Evolutionary conservation across 2,329 filamentous ascomycete species (phyloP).

Genomic region (Diaporthe australafricana): DNA sequence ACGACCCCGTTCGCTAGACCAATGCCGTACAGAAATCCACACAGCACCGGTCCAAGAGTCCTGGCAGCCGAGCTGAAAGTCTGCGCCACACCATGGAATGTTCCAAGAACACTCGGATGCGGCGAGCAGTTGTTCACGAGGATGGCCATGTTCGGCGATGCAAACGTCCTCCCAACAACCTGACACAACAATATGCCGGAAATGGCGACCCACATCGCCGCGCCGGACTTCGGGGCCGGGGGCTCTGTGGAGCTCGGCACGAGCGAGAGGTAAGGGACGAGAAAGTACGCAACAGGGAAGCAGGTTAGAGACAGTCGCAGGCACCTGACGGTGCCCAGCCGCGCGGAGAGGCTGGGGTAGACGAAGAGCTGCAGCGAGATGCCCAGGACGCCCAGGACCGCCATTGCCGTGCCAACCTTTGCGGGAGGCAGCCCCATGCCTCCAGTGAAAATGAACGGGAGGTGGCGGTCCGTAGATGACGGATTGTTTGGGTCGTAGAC

Average conservation of each 20-base stretch:
- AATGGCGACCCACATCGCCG: slow-evolving; percentile 74
- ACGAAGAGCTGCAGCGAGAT: slow-evolving; percentile 78
- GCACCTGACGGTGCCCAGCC: slow-evolving; percentile 74
- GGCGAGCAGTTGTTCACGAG: slow-evolving; percentile 61
- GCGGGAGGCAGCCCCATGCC: slow-evolving; percentile 80
- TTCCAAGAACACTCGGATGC: slow-evolving; percentile 59
- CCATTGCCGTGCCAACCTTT: slow-evolving; percentile 81
- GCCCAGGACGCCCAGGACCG: slow-evolving; percentile 81
- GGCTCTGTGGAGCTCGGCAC: slow-evolving; percentile 66
- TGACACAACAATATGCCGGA: slow-evolving; percentile 71
- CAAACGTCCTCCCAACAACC: slow-evolving; percentile 75
- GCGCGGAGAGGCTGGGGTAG: slow-evolving; percentile 75
- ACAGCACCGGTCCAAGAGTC: slow-evolving; percentile 70
- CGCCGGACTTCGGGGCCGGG: slow-evolving; percentile 61
- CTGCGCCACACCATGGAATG: slow-evolving; percentile 64
- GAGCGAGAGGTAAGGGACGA: slow-evolving; percentile 78
- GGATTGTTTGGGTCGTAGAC: slow-evolving; percentile 60
- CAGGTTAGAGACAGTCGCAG: slow-evolving; percentile 77
- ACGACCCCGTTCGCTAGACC: slow-evolving; percentile 68
- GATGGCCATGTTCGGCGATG: slow-evolving; percentile 58
- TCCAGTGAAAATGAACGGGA: slow-evolving; percentile 75
- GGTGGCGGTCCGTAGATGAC: slow-evolving; percentile 46
- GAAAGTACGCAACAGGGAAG: slow-evolving; percentile 77
- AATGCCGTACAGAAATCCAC: slow-evolving; percentile 70
- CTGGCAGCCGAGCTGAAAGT: slow-evolving; percentile 68